Evolutionary conservation across 495 filamentous ascomycete genomes (phyloP).

Genomic region (Penicillium maclennaniae): DNA sequence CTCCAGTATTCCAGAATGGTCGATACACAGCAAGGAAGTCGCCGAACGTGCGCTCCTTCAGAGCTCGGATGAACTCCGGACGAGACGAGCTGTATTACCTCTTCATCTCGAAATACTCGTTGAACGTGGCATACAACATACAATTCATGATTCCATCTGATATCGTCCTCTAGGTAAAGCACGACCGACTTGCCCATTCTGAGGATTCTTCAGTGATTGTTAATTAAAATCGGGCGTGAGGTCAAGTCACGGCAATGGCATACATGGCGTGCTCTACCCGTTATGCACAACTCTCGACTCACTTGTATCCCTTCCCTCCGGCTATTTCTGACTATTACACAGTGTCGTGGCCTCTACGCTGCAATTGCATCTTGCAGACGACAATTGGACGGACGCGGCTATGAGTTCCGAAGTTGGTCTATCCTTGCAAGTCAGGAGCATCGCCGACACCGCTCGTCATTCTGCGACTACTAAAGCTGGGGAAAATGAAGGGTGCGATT

Average conservation of each 20-base stretch:
- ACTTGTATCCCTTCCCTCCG: not conserved
- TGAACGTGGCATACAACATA: constrained; percentile 56
- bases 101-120: constrained; percentile 46
- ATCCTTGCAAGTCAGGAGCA: not conserved
- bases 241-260: not conserved
- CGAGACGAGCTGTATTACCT: constrained; percentile 48
- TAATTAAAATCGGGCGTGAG: not conserved
- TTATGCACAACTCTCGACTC: not conserved
- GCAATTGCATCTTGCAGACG: constrained; percentile 3
- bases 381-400: constrained; percentile 15
- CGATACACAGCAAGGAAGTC: constrained; percentile 71
- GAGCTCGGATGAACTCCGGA: constrained; percentile 59
- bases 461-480: not conserved
- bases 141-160: constrained; percentile 60
- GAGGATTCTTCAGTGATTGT: not conserved
- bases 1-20: constrained; percentile 75
- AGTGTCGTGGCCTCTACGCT: constrained; percentile 4
- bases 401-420: constrained; percentile 13
- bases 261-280: not conserved
- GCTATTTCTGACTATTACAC: constrained; percentile 10
- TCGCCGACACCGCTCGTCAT: not conserved
- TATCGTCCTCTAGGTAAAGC: constrained; percentile 66
- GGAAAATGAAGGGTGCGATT: constrained; percentile 1
- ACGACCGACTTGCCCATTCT: constrained; percentile 41
- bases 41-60: constrained; percentile 63